Evolutionary conservation across 2,329 filamentous ascomycete species (phyloP).

Genomic region (Simplicillium aogashimaense): DNA sequence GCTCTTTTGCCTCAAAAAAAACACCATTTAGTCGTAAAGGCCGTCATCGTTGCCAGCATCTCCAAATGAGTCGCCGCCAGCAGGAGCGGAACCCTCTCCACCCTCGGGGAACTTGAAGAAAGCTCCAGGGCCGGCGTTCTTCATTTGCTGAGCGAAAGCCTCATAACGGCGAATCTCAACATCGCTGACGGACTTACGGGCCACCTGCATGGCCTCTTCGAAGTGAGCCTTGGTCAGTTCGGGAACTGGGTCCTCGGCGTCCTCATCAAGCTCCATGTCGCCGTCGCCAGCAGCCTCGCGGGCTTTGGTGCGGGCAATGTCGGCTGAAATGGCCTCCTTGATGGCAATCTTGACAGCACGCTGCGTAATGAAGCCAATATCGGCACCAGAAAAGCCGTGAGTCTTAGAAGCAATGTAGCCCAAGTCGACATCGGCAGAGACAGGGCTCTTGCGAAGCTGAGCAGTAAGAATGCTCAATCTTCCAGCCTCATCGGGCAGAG

Average conservation of each 20-base stretch:
- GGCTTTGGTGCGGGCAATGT: slow-evolving; percentile 85
- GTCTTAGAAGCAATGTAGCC: slow-evolving; percentile 92
- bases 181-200: slow-evolving; percentile 86
- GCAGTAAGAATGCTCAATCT: slow-evolving; percentile 86
- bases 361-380: slow-evolving; percentile 98
- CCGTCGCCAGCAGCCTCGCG: slow-evolving; percentile 78
- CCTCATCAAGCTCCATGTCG: slow-evolving; percentile 61
- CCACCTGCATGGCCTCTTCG: slow-evolving; percentile 95
- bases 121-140: slow-evolving; percentile 88
- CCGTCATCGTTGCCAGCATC: slow-evolving; percentile 90
- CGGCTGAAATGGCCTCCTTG: slow-evolving; percentile 83
- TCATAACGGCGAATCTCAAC: slow-evolving; percentile 98
- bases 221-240: slow-evolving; percentile 95
- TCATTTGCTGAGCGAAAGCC: slow-evolving; percentile 98
- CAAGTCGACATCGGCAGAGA: slow-evolving; percentile 78
- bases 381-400: slow-evolving; percentile 98
- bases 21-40: slow-evolving; percentile 78
- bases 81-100: slow-evolving; percentile 48
- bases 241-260: slow-evolving; percentile 84
- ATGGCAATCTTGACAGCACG: slow-evolving; percentile 98
- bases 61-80: slow-evolving; percentile 59
- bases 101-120: slow-evolving; percentile 95
- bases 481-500: slow-evolving; percentile 83
- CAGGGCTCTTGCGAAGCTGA: slow-evolving; percentile 96
- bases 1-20: slow-evolving; percentile 7